Percentiles rank a stretch among this genome's conserved stretches.
Conservation (phyloP, 306 rosid species). For the Castanea mollissima region DNA sequence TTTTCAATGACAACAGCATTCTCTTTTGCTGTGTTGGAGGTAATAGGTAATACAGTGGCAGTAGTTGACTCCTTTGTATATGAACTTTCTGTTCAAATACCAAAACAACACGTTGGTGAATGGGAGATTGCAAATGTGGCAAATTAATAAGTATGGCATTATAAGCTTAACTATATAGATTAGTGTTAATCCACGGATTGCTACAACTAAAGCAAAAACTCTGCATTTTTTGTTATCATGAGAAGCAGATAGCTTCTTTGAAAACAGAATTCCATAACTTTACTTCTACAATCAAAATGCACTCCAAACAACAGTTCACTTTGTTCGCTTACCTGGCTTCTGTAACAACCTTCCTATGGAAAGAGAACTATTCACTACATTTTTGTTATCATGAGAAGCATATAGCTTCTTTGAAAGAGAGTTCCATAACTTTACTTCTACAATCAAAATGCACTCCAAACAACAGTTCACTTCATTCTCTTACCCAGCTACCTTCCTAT, state of each 20-base stretch:
- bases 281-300: background rate
- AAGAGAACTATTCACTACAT: no score
- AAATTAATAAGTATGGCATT: background rate
- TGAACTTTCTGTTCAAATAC: constrained; percentile 49
- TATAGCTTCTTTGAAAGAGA: no score
- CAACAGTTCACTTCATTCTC: no score
- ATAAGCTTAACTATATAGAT: no score
- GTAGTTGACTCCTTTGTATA: constrained; percentile 35
- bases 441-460: no score
- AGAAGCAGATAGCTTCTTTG: background rate
- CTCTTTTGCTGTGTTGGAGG: constrained; percentile 29
- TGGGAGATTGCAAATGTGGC: constrained; percentile 10
- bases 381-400: no score
- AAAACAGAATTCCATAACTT: background rate
- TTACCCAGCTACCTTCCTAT: no score
- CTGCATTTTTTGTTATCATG: background rate
- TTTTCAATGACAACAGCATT: constrained; percentile 31
- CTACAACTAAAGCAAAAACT: no score
- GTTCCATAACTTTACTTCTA: no score
- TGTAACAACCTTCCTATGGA: no score
- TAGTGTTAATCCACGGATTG: no score
- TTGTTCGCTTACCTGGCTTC: no score
- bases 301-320: background rate
- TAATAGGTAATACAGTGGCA: constrained; percentile 22
- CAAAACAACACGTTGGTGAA: constrained; percentile 25